Evolutionary conservation across 805 yeast genomes (phyloP).

Genomic region (Candida lessepsii): DNA sequence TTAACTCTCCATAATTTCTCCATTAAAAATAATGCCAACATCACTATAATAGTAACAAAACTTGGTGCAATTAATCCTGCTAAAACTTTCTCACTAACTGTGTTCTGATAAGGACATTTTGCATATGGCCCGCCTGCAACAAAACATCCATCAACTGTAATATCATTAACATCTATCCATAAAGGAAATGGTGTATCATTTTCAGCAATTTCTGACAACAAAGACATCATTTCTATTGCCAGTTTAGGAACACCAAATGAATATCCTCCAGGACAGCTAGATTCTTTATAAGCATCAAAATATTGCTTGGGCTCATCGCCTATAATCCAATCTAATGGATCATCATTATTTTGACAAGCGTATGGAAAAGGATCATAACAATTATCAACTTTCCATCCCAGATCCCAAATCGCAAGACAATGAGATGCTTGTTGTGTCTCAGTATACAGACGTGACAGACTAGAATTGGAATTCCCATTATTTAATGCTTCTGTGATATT

Average conservation of each 20-base stretch:
- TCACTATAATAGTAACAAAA: constrained; percentile 52
- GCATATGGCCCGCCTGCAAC: constrained; percentile 79
- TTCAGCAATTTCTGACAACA: constrained; percentile 27
- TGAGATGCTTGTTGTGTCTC: constrained; percentile 27
- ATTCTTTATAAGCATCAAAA: constrained; percentile 38
- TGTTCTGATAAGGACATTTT: constrained; percentile 70
- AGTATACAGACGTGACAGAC: not conserved
- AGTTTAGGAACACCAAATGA: constrained; percentile 33
- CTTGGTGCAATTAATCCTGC: constrained; percentile 66
- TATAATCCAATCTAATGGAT: constrained; percentile 46
- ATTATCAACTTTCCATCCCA: constrained; percentile 65
- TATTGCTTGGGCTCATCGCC: constrained; percentile 34
- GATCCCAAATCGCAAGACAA: constrained; percentile 39
- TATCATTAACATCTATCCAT: constrained; percentile 84
- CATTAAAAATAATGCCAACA: constrained; percentile 50
- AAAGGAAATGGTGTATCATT: constrained; percentile 34
- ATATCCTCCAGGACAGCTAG: constrained; percentile 34
- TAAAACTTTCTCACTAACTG: constrained; percentile 54
- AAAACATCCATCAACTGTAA: constrained; percentile 76
- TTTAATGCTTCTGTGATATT: constrained; percentile 6
- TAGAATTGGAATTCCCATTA: not conserved
- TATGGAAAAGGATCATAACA: constrained; percentile 56
- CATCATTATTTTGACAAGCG: constrained; percentile 51
- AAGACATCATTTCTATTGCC: constrained; percentile 33
- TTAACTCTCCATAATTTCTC: constrained; percentile 54